A percentile compares a stretch with the other conserved stretches of the same genome.
phyloP scores from a whole-genome alignment of 345 rosid genomes.

The Eucalyptus curtisii region DNA sequence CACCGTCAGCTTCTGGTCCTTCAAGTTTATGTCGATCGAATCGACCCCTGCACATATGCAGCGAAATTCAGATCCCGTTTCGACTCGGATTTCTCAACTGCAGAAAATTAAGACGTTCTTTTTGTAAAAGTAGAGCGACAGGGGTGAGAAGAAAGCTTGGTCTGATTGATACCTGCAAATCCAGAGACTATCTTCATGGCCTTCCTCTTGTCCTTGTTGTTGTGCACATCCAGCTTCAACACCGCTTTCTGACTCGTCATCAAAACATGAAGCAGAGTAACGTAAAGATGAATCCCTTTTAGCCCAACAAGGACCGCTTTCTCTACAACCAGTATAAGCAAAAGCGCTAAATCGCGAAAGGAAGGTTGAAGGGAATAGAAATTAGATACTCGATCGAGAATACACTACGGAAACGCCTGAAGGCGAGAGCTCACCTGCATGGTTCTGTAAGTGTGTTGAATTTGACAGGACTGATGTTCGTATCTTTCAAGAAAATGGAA shows the following conservation, averaged over 20 bases:
- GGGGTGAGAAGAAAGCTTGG: neutral
- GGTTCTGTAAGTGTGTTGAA: neutral
- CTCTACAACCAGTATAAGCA: neutral
- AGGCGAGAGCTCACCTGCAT: neutral
- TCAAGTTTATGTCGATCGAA: neutral
- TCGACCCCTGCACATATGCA: neutral
- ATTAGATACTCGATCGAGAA: neutral
- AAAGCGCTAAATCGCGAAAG: neutral
- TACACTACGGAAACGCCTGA: neutral
- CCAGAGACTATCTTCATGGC: conserved; percentile 19
- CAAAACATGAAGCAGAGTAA: neutral
- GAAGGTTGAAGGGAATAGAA: neutral
- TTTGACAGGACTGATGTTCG: neutral
- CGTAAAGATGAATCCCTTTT: neutral
- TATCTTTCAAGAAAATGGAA: neutral
- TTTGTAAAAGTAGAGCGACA: neutral
- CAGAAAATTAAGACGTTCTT: neutral
- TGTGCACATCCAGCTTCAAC: conserved; percentile 13
- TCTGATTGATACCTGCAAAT: neutral
- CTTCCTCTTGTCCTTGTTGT: conserved; percentile 10
- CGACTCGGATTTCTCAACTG: neutral
- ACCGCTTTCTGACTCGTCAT: conserved; percentile 11
- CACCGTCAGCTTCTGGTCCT: conserved; percentile 5
- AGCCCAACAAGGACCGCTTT: neutral
- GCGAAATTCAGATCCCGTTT: neutral